These are phyloP conservation scores for Mycena sanguinolenta DNA, from an alignment of 768 basidiomycete species.

Conservation along the genomic window DNA sequence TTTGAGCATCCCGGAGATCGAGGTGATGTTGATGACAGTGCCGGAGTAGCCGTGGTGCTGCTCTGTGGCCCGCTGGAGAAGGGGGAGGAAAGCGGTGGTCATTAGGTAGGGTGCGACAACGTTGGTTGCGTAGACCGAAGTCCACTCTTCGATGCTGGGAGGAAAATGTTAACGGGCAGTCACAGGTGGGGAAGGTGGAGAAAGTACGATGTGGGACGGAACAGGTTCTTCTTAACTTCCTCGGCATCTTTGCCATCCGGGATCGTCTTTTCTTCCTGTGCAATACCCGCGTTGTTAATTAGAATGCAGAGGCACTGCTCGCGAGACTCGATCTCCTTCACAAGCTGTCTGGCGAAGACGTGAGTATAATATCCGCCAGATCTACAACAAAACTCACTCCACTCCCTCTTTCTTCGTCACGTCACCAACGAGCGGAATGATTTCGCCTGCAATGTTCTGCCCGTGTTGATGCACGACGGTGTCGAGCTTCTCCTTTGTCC, in stretches of 20 bases:
- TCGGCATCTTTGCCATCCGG: constrained; percentile 38
- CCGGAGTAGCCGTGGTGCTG: constrained; percentile 6
- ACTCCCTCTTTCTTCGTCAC: constrained; percentile 41
- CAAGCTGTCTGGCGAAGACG: background rate
- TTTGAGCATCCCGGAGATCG: constrained; percentile 10
- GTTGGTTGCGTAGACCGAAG: background rate
- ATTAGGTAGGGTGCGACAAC: background rate
- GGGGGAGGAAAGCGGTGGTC: constrained; percentile 1
- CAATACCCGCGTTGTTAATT: constrained; percentile 16
- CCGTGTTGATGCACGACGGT: constrained; percentile 6
- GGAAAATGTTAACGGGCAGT: background rate
- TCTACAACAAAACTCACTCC: background rate
- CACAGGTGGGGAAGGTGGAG: background rate
- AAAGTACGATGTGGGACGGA: constrained; percentile 44
- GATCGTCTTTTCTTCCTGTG: constrained; percentile 36
- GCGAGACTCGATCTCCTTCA: constrained; percentile 18
- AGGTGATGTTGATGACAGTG: constrained; percentile 5
- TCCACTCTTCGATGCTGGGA: constrained; percentile 4
- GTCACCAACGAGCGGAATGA: constrained; percentile 32
- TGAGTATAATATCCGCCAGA: background rate
- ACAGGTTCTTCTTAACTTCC: constrained; percentile 45
- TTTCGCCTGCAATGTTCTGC: background rate
- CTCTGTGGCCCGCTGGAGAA: background rate
- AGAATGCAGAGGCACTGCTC: constrained; percentile 14
- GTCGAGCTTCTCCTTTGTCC: constrained; percentile 34